Evolutionary conservation across 192 early-diverging fungal species (phyloP), one percentile per base, ranked within the genome.

Genomic region (Mortierella claussenii): DNA sequence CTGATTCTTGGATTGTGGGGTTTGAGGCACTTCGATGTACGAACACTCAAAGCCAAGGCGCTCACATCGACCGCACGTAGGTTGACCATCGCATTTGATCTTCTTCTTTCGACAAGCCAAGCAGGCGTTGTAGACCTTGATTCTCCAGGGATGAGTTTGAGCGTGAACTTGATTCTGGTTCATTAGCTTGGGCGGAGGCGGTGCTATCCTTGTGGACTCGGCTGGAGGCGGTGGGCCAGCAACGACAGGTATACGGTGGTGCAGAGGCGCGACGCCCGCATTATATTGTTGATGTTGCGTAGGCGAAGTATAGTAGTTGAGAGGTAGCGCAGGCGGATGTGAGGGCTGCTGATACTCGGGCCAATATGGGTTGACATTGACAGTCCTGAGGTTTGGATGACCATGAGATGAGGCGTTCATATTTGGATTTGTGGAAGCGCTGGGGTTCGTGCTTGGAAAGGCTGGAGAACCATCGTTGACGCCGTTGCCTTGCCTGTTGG

Each of bases 81-180:
- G 78, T 40, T 62, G 69, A 9, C 81, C 81, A 43, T 82, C 69
- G 27, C 81, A 82, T 52, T 82, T 82, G 40, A 79, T 78, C 32
- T 82, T 82, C 37, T 73, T 74, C 31, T 78, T 79, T 2, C 81
- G 64, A 57, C 81, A 82, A 21, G 76, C 67, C 15, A 79, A 60
- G 55, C 81, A 82, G 0, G 81, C 81, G 12, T 71, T 82, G 44
- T 78, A 79, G 32, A 82, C 78, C 49, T 82, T 82, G 24, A 82
- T 78, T 20, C 81, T 59, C 69, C 73, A 76, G 23, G 73, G 73
- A 31, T 76, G 73, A 3, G 73, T 67, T 36, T 67, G 73, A 1
- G 73, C 73, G 31, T 76, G 73, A 23, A 62, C 64, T 30, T 76
- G 73, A 32, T 76, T 76, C 54, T 76, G 73, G 31, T 76, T 76